A percentile compares a stretch with the other conserved stretches of the same genome.
Evolutionary conservation across 257 asterid genomes (phyloP).

Genomic region (Striga asiatica): DNA sequence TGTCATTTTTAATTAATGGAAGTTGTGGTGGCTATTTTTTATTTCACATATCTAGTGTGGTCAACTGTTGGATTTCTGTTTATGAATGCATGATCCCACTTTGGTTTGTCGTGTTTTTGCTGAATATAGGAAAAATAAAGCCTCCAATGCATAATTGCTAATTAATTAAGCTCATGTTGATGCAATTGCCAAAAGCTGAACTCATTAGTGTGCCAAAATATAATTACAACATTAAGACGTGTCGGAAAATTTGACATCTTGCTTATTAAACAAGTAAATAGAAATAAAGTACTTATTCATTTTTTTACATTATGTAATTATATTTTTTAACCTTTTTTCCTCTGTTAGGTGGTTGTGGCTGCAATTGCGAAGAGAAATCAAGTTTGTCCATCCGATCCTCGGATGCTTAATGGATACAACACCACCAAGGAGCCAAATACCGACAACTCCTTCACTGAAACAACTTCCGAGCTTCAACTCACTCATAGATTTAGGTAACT

Average conservation of each 20-base stretch:
- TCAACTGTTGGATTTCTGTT: constrained; percentile 24
- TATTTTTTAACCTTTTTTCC: neutral
- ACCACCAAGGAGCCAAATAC: constrained; percentile 19
- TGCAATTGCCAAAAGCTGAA: constrained; percentile 13
- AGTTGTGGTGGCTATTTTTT: neutral
- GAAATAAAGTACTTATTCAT: too few relatives aligned
- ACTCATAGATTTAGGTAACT: constrained; percentile 58
- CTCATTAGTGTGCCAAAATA: constrained; percentile 13
- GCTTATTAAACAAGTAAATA: neutral
- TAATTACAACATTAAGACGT: constrained; percentile 19
- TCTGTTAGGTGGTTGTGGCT: constrained; percentile 71
- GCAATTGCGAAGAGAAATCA: constrained; percentile 65
- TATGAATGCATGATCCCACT: constrained; percentile 17
- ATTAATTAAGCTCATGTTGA: constrained; percentile 16
- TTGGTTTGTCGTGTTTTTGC: too few relatives aligned
- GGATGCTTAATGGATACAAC: constrained; percentile 44
- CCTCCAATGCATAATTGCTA: too few relatives aligned
- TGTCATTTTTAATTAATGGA: neutral
- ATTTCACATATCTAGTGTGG: neutral
- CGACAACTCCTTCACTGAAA: constrained; percentile 22
- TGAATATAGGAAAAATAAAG: too few relatives aligned
- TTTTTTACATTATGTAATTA: too few relatives aligned
- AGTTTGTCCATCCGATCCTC: constrained; percentile 49
- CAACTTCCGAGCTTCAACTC: constrained; percentile 26
- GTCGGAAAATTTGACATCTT: constrained; percentile 48